Percentiles rank a stretch among this genome's conserved stretches.
Conservation (phyloP, 768 basidiomycete genomes). For the Auriscalpium microsporum region DNA sequence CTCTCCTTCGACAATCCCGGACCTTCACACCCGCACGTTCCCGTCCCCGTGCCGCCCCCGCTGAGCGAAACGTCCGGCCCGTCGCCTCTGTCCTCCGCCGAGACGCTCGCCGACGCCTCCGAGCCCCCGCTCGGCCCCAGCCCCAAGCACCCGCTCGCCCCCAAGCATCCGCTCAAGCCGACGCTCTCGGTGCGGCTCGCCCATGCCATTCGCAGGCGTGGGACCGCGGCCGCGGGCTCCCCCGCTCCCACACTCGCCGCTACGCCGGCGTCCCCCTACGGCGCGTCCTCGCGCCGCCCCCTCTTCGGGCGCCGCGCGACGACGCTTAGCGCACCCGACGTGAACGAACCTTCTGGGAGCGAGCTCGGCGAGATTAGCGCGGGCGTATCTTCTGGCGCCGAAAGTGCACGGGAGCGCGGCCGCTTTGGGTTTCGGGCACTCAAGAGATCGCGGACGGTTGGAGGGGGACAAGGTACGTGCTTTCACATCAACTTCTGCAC, state of each 20-base stretch:
- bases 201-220: background rate
- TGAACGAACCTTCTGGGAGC: background rate
- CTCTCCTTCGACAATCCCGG: slow-evolving; percentile 9
- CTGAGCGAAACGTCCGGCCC: background rate
- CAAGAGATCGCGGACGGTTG: background rate
- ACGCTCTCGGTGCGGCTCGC: slow-evolving; percentile 6
- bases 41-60: background rate
- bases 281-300: background rate
- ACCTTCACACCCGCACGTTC: background rate
- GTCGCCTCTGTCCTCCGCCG: slow-evolving; percentile 10
- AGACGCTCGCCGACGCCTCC: slow-evolving; percentile 4
- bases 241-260: background rate
- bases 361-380: background rate
- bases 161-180: background rate
- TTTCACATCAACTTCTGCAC: background rate
- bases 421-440: background rate
- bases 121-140: background rate
- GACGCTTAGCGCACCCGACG: background rate
- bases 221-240: background rate
- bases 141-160: background rate
- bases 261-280: background rate
- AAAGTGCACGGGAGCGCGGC: background rate
- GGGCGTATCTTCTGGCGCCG: background rate
- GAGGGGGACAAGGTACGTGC: background rate
- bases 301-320: background rate